A percentile compares a stretch with the other conserved stretches of the same genome.
These are phyloP conservation scores for Williopsis jadinii DNA, from an alignment of 1,139 yeast genomes.

Conservation along the genomic window DNA sequence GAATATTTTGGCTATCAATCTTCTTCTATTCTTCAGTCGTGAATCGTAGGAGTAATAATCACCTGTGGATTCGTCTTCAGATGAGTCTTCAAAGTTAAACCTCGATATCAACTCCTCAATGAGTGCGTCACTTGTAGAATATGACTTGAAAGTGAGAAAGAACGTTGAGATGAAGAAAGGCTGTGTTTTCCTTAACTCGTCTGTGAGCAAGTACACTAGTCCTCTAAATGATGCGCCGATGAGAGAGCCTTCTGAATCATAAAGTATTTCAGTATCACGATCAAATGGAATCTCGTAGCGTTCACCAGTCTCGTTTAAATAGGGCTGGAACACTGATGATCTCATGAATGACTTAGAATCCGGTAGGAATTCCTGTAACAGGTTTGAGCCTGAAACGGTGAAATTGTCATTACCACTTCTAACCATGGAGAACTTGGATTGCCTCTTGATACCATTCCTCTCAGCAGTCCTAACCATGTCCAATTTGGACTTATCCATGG, in stretches of 20 bases:
- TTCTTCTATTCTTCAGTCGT: slow-evolving; percentile 58
- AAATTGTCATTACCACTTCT: slow-evolving; percentile 47
- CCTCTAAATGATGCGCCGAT: slow-evolving; percentile 80
- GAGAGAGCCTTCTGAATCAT: slow-evolving; percentile 45
- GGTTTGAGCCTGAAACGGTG: slow-evolving; percentile 53
- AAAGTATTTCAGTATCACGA: slow-evolving; percentile 36
- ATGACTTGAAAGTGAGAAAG: slow-evolving; percentile 72
- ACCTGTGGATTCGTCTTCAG: slow-evolving; percentile 28
- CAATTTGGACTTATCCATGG: slow-evolving; percentile 8
- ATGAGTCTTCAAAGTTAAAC: slow-evolving; percentile 41
- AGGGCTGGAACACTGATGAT: slow-evolving; percentile 30
- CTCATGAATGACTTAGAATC: slow-evolving; percentile 39
- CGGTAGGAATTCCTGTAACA: slow-evolving; percentile 31
- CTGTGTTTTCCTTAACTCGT: slow-evolving; percentile 58
- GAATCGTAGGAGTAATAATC: slow-evolving; percentile 31
- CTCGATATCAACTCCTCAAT: slow-evolving; percentile 63
- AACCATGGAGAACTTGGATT: slow-evolving; percentile 49
- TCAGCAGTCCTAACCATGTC: slow-evolving; percentile 4
- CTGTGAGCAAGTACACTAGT: slow-evolving; percentile 62
- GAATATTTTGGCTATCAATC: slow-evolving; percentile 59
- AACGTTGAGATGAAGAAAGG: slow-evolving; percentile 69
- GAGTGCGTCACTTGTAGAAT: slow-evolving; percentile 62
- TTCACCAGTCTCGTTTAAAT: slow-evolving; percentile 23
- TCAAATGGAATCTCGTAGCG: slow-evolving; percentile 23
- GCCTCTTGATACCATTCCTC: slow-evolving; percentile 22